Conservation (phyloP, 2,329 filamentous ascomycete species). For the Botrytis byssoidea region DNA sequence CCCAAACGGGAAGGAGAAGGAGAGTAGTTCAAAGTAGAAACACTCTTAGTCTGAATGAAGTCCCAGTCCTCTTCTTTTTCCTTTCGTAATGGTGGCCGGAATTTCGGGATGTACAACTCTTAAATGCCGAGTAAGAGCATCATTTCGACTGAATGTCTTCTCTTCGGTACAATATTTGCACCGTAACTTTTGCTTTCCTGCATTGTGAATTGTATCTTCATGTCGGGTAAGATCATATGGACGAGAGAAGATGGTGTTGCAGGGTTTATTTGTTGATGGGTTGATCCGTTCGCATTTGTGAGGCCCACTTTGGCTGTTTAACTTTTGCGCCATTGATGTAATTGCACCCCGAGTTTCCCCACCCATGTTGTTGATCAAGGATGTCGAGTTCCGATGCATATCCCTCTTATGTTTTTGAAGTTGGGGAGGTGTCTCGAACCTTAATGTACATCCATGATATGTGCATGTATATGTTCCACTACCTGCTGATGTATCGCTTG, state of each 20-base stretch:
- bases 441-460: conserved; percentile 82
- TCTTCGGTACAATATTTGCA: conserved; percentile 93
- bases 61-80: conserved; percentile 35
- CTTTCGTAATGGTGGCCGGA: conserved; percentile 76
- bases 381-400: conserved; percentile 69
- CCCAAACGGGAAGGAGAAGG: background rate
- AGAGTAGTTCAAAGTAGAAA: background rate
- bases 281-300: conserved; percentile 93
- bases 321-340: conserved; percentile 51
- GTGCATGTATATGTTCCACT: conserved; percentile 94
- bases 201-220: conserved; percentile 97
- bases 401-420: conserved; percentile 96
- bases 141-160: conserved; percentile 94
- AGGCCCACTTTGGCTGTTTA: conserved; percentile 88
- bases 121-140: conserved; percentile 92
- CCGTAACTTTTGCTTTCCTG: conserved; percentile 88
- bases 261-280: conserved; percentile 90
- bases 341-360: conserved; percentile 38
- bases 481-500: conserved; percentile 66
- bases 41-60: background rate
- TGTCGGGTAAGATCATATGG: conserved; percentile 96
- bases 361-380: conserved; percentile 43
- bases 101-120: conserved; percentile 86
- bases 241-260: conserved; percentile 89
- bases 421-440: conserved; percentile 83